A percentile compares a stretch with the other conserved stretches of the same genome.
Evolutionary conservation across 768 basidiomycete species (phyloP).

Genomic region (Suillus subalutaceus): DNA sequence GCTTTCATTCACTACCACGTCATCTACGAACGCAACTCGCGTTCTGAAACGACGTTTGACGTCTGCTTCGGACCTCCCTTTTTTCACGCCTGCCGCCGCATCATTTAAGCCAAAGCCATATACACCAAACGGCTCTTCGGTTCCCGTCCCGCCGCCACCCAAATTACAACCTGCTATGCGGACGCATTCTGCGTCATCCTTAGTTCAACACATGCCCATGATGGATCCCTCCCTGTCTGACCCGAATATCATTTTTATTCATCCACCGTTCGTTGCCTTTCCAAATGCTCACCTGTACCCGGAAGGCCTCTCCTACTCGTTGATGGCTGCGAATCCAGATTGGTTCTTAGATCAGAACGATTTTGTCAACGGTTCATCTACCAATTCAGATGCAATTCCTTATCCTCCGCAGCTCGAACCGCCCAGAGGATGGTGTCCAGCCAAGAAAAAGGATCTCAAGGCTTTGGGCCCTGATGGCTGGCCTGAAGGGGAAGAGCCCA

Average conservation of each 20-base stretch:
- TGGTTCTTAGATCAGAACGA: slow-evolving; percentile 80
- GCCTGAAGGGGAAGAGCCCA: slow-evolving; percentile 81
- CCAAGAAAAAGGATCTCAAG: slow-evolving; percentile 80
- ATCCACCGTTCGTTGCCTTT: slow-evolving; percentile 71
- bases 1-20: slow-evolving; percentile 30
- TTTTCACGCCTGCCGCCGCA: slow-evolving; percentile 64
- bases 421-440: slow-evolving; percentile 83
- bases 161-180: slow-evolving; percentile 33
- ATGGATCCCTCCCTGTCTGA: slow-evolving; percentile 76
- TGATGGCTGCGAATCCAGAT: slow-evolving; percentile 75
- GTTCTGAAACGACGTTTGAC: slow-evolving; percentile 52
- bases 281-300: slow-evolving; percentile 61
- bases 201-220: slow-evolving; percentile 50
- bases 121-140: slow-evolving; percentile 40
- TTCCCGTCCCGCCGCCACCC: slow-evolving; percentile 23
- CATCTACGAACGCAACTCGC: slow-evolving; percentile 29
- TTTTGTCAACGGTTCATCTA: slow-evolving; percentile 51
- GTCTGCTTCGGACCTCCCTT: slow-evolving; percentile 51
- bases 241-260: slow-evolving; percentile 67
- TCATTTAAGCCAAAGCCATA: slow-evolving; percentile 73
- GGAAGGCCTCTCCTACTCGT: slow-evolving; percentile 70
- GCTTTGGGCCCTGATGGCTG: slow-evolving; percentile 69
- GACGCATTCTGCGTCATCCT: slow-evolving; percentile 27
- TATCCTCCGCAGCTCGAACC: slow-evolving; percentile 82
- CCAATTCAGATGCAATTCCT: slow-evolving; percentile 56